phyloP scores from a whole-genome alignment of 495 filamentous ascomycete genomes.

The Aspergillus mulundensis region DNA sequence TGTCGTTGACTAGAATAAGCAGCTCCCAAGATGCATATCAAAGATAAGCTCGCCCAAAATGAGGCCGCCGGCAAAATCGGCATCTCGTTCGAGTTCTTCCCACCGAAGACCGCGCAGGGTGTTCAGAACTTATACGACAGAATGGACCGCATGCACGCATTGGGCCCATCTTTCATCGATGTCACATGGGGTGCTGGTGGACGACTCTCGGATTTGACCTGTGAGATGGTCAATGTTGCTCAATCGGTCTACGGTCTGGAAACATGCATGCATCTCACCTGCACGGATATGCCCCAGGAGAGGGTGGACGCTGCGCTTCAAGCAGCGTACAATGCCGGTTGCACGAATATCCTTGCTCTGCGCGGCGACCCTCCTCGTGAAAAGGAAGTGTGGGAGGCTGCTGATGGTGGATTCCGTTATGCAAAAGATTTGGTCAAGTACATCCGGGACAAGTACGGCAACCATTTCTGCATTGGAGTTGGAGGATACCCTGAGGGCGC shows the following conservation, averaged over 20 bases:
- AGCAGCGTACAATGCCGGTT: slow-evolving; percentile 89
- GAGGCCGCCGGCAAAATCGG: slow-evolving; percentile 68
- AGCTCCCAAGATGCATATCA: slow-evolving; percentile 70
- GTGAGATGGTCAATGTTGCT: slow-evolving; percentile 95
- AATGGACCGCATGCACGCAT: slow-evolving; percentile 97
- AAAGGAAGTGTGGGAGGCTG: slow-evolving; percentile 86
- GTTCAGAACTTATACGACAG: slow-evolving; percentile 99
- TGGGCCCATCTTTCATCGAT: slow-evolving; percentile 94
- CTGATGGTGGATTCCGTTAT: slow-evolving; percentile 82
- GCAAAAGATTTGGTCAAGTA: slow-evolving; percentile 92
- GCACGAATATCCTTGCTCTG: slow-evolving; percentile 95
- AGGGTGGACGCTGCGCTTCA: slow-evolving; percentile 86
- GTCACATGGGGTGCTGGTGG: slow-evolving; percentile 99
- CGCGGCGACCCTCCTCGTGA: slow-evolving; percentile 94
- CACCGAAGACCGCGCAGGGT: slow-evolving; percentile 96
- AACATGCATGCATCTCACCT: slow-evolving; percentile 99
- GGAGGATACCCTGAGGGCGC: slow-evolving; percentile 96
- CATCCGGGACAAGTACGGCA: slow-evolving; percentile 81
- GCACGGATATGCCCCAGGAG: slow-evolving; percentile 92
- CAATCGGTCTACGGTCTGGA: slow-evolving; percentile 96
- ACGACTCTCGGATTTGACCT: slow-evolving; percentile 82
- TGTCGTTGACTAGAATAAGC: not conserved
- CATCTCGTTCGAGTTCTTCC: slow-evolving; percentile 99
- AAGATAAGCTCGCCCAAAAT: slow-evolving; percentile 83
- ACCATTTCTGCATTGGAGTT: slow-evolving; percentile 97